Percentiles rank a stretch among this genome's conserved stretches.
phyloP scores from a whole-genome alignment of 495 filamentous ascomycete species.

The Aspergillus incahuasiensis region DNA sequence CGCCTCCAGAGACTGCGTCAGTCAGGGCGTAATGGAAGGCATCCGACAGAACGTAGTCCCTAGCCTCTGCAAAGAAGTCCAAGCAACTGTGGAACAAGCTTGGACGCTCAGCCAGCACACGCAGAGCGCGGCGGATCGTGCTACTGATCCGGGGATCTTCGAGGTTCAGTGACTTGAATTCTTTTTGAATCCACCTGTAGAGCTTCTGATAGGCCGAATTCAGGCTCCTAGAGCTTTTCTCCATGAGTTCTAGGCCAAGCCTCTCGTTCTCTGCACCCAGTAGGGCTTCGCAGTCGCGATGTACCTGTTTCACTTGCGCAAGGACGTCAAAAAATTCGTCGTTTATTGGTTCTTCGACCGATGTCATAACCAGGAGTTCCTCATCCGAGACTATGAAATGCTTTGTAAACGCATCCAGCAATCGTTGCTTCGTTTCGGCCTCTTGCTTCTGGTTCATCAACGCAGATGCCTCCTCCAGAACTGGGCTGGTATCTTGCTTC shows the following conservation, averaged over 20 bases:
- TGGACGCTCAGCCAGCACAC: conserved; percentile 85
- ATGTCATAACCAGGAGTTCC: conserved; percentile 66
- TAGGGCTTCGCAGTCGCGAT: conserved; percentile 80
- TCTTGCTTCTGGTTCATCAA: conserved; percentile 72
- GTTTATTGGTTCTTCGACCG: conserved; percentile 73
- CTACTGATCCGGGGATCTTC: conserved; percentile 92
- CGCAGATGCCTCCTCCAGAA: conserved; percentile 72
- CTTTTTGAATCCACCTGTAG: conserved; percentile 88
- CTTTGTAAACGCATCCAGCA: conserved; percentile 75
- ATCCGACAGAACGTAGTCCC: conserved; percentile 82
- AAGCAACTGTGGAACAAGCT: conserved; percentile 89
- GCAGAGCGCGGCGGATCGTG: conserved; percentile 76
- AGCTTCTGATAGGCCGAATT: conserved; percentile 92
- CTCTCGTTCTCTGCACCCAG: conserved; percentile 87
- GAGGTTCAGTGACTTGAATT: conserved; percentile 87
- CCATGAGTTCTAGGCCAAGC: conserved; percentile 83
- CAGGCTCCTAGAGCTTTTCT: conserved; percentile 78
- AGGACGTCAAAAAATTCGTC: conserved; percentile 81
- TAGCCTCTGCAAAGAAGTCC: conserved; percentile 87
- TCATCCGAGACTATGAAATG: conserved; percentile 83
- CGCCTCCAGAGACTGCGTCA: conserved; percentile 52
- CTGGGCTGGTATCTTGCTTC: conserved; percentile 66
- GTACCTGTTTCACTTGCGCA: conserved; percentile 78
- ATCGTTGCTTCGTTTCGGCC: conserved; percentile 77
- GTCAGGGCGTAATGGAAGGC: conserved; percentile 89